Base-by-base conservation (phyloP, 2,329 filamentous ascomycete genomes). In the Periconia digitata region DNA sequence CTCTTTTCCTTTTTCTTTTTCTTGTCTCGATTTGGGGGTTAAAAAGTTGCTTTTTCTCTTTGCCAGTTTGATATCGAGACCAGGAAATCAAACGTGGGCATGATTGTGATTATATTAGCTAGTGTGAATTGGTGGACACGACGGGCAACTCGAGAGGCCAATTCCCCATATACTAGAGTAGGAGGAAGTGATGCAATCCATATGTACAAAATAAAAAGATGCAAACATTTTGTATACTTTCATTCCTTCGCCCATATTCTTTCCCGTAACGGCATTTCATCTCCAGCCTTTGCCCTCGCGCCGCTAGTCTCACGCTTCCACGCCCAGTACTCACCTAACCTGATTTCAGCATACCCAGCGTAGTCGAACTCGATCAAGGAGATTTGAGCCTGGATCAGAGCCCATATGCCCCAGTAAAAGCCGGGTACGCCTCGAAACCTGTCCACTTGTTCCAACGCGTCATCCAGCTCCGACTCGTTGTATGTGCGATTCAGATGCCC, bases 301-400 rank as follows among this genome's bases (percentile, higher is more conserved):
- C 87, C 87, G 48, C 86, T 82, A 18, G 76, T 72, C 69, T 92
- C 89, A 39, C 80, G 85, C 67, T 92, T 89, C 90, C 90, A 96
- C 3, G 87, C 90, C 82, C 87, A 95, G 74, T 96, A 97, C 75
- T 97, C 94, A 43, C 88, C 86, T 6, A 99, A 77, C 46, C 94
- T 81, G 15, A 87, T 74, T 71, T 96, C 90, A 10, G 94, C 92
- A 69, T 97, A 99, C 8, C 82, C 84, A 37, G 90, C 89, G 69
- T 99, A 99, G 73, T 99, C 92, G 66, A 99, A 99, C 67, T 96
- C 89, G 62, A 99, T 99, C 56, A 92, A 84, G 10, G 90, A 95
- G 57, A 99, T 97, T 46, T 84, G 89, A 2, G 92, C 89, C 76
- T 99, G 94, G 56, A 99, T 97, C 54, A 95, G 76, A 7, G 91